Evolutionary conservation across 1,284 basidiomycete genomes (phyloP), one percentile per base, ranked within the genome.

Genomic region (Hemileia vastatrix): DNA sequence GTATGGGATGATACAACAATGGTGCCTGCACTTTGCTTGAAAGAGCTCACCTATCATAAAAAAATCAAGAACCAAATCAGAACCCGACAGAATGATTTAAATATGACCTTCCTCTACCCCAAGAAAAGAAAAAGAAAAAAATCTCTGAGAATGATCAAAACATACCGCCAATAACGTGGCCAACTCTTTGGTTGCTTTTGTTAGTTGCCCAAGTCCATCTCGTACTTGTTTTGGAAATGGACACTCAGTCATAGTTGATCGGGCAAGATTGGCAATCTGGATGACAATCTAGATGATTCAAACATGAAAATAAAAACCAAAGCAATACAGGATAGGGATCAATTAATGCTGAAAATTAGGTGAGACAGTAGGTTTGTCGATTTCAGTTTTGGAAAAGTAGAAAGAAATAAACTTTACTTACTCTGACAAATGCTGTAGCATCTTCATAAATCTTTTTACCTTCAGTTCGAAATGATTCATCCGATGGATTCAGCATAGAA

Each of bases 111-210:
- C 43, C 19, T 15, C 13, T 44, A 18, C 43, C 19, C 43, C 24
- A 6, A 48, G 23, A 23, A 1, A 32, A 1, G 3, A 48, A 15
- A 57, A 56, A 44, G 6, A 4, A 43, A 21, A 24, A 31, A 31
- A 19, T 8, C 9, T 21, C n/a, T 3, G 11, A 31, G 21, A 8
- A 4, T 13, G 31, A 23, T 44, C 32, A 48, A 36, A 27, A 49
- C 40, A 32, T n/a, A 78, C 77, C 61, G 77, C 75, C 21, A 79
- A 72, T 52, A 78, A 64, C 44, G 78, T 78, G 1, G 77, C 78
- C 59, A 78, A 77, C 67, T 79, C 78, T 54, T 77, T 69, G n/a
- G 78, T 79, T 9, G 76, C 73, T 67, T 77, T 77, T 11, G 78
- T 78, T 18, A 79, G 67, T 58, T 72, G 69, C 1, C 71, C 72